These are phyloP conservation scores for Trametes gibbosa DNA, from an alignment of 768 basidiomycete genomes.

Conservation along the genomic window DNA sequence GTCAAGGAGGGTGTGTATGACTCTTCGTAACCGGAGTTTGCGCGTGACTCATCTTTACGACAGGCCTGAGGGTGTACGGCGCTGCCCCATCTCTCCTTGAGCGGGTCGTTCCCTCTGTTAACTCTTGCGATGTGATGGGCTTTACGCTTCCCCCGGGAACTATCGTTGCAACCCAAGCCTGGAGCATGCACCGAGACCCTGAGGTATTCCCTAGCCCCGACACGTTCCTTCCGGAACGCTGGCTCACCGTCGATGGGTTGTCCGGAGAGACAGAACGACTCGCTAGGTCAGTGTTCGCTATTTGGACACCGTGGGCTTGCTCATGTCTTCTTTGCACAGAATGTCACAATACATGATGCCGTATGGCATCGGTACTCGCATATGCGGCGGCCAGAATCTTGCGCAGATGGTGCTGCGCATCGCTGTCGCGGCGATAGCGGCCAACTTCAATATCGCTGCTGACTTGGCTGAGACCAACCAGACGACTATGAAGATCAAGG, in stretches of 20 bases:
- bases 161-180: constrained; percentile 74
- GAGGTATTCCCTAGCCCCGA: constrained; percentile 72
- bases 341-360: constrained; percentile 78
- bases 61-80: constrained; percentile 73
- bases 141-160: constrained; percentile 79
- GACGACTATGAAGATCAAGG: constrained; percentile 73
- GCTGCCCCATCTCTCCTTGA: constrained; percentile 73
- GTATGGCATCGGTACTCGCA: constrained; percentile 70
- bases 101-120: constrained; percentile 71
- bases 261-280: constrained; percentile 41
- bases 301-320: neutral
- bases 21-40: neutral
- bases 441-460: constrained; percentile 68
- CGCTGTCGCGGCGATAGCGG: constrained; percentile 53
- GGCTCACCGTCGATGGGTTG: constrained; percentile 49
- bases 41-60: neutral
- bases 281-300: neutral
- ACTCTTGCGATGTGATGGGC: constrained; percentile 75
- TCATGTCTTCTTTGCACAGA: constrained; percentile 24
- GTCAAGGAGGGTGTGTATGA: constrained; percentile 50
- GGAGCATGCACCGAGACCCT: constrained; percentile 80
- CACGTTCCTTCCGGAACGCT: constrained; percentile 75
- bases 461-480: constrained; percentile 64
- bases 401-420: constrained; percentile 68
- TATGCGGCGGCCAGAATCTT: constrained; percentile 77